Base-by-base conservation (phyloP, 495 filamentous ascomycete genomes). In the Penicillium desertorum region DNA sequence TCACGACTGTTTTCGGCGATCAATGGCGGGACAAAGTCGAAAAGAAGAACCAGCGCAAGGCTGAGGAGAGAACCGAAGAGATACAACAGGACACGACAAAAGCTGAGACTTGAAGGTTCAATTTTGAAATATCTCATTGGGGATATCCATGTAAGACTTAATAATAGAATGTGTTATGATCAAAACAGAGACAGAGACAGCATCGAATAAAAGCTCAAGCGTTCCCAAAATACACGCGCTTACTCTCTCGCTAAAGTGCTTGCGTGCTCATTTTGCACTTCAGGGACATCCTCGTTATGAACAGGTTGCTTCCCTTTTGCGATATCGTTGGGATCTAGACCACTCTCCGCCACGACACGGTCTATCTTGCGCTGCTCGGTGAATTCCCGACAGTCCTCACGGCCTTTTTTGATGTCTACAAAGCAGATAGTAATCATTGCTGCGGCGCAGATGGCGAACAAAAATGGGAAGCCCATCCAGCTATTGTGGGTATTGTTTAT, bases 1-100 rank as follows among this genome's bases (percentile, higher is more conserved):
- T 73, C 6, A 78, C 78, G 8, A 80, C 82, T 44, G 56, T 75
- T 10, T 81, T 79, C 63, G 86, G 85, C 5, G 75, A 72, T 57
- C 45, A 62, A 5, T 88, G 85, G 86, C 65, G 83, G 10, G 76
- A 81, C 6, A 55, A 48, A 10, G 68, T 85, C 9, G 81, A 84
- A 61, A 70, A 62, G 49, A 75, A 73, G 66, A 54, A 62, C 6
- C 49, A 57, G 25, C 56, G 34, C 11, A 64, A 69, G 48, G 54
- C 43, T 23, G 51, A 30, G 10, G 20, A 57, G 17, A 16, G 27
- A 11, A n/a, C 30, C 20, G 37, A 11, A 4, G 46, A 30, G 22
- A n/a, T 11, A 27, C 32, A 42, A 45, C 46, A 36, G 14, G 29
- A 50, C 1, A 17, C 36, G 12, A 53, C 56, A 41, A 66, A 66